Evolutionary conservation across 306 rosid species (phyloP).

Genomic region (Medicago ruthenica): DNA sequence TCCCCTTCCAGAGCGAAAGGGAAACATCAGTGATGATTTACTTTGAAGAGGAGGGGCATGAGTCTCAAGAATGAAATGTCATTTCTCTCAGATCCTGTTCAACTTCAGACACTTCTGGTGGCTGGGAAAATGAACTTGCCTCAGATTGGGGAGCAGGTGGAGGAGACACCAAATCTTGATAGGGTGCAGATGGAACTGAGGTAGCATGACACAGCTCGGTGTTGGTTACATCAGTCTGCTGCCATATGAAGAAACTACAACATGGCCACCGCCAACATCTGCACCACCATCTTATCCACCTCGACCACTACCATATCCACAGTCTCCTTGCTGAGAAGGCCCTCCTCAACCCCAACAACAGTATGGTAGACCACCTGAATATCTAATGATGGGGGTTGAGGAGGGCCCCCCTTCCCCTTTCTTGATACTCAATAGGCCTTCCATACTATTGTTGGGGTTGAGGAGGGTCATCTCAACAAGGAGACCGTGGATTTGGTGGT

Average conservation of each 20-base stretch:
- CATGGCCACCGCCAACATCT: conserved; percentile 42
- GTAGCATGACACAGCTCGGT: conserved; percentile 99
- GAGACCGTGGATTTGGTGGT: too few relatives aligned
- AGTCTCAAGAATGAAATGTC: conserved; percentile 45
- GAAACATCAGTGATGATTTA: conserved; percentile 87
- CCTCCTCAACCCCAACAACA: conserved; percentile 74
- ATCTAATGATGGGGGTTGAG: too few relatives aligned
- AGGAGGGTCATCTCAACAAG: conserved; percentile 46
- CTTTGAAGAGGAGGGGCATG: conserved; percentile 59
- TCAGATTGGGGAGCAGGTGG: conserved; percentile 50
- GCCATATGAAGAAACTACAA: conserved; percentile 68
- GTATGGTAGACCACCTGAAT: too few relatives aligned
- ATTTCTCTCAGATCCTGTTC: conserved; percentile 50
- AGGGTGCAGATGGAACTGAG: conserved; percentile 48
- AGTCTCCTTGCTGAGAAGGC: conserved; percentile 74
- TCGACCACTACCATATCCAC: conserved; percentile 55
- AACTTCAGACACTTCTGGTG: conserved; percentile 47
- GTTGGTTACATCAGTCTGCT: conserved; percentile 66
- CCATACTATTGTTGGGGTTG: conserved; percentile 68
- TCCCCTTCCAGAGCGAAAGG: conserved; percentile 93
- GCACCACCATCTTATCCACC: conserved; percentile 37
- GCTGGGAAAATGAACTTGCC: conserved; percentile 71
- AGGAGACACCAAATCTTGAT: conserved; percentile 68
- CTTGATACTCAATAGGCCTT: too few relatives aligned
- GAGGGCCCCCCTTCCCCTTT: too few relatives aligned